phyloP scores from a whole-genome alignment of 495 filamentous ascomycete genomes.

The Bacidia rubella region DNA sequence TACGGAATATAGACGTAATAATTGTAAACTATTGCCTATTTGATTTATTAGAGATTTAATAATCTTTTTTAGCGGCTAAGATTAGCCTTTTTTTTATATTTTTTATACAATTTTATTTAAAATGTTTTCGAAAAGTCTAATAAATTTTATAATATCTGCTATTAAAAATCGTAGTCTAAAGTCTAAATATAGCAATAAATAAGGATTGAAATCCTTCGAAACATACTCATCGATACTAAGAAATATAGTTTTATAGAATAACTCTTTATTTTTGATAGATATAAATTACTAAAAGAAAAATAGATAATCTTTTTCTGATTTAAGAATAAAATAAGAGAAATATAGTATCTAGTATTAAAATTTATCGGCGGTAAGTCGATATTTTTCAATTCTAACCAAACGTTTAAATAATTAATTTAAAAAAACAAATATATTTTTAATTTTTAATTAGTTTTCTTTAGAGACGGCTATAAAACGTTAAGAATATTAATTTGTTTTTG shows the following conservation, averaged over 20 bases:
- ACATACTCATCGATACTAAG: background rate
- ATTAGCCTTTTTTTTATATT: too few relatives aligned
- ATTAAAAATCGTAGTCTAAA: background rate
- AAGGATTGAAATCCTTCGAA: conserved; percentile 1
- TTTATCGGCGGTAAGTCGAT: too few relatives aligned
- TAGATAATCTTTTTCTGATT: background rate
- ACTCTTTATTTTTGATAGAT: background rate
- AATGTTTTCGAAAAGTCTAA: too few relatives aligned
- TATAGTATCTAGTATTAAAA: background rate
- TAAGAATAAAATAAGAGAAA: background rate
- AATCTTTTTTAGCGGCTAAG: too few relatives aligned
- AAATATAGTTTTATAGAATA: background rate
- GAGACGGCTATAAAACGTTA: background rate
- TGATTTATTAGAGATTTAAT: too few relatives aligned
- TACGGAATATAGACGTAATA: background rate
- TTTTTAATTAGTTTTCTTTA: too few relatives aligned
- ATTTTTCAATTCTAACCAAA: too few relatives aligned
- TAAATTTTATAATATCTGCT: background rate
- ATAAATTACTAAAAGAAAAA: background rate
- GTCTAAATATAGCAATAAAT: background rate
- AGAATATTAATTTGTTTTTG: background rate
- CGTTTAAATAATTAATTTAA: too few relatives aligned
- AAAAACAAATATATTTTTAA: too few relatives aligned
- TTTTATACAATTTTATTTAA: background rate
- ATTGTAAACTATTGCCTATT: background rate